Conservation (phyloP, 768 basidiomycete species). For the Leccinellum rugosiceps region DNA sequence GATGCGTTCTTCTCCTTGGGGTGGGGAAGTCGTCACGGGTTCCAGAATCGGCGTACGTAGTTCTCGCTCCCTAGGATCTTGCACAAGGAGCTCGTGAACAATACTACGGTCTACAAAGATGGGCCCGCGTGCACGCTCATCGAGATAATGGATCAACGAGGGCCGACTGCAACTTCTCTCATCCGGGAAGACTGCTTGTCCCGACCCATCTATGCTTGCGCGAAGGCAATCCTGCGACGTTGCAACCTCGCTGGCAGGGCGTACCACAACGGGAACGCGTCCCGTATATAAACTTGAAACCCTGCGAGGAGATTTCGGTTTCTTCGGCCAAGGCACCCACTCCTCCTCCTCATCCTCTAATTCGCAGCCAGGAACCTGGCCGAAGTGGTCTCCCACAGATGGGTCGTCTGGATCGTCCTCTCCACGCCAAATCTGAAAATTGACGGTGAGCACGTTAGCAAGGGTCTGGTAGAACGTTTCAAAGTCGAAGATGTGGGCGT, state of each 20-base stretch:
- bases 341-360: constrained; percentile 17
- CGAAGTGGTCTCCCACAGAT: background rate
- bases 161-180: background rate
- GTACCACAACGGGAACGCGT: background rate
- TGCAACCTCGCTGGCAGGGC: background rate
- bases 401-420: constrained; percentile 7
- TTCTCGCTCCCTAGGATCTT: constrained; percentile 4
- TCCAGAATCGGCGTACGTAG: constrained; percentile 4
- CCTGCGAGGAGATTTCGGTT: no score
- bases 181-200: constrained; percentile 4
- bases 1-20: constrained; percentile 14
- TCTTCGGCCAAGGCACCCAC: constrained; percentile 21
- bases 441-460: constrained; percentile 3
- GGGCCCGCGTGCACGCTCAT: constrained; percentile 13
- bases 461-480: constrained; percentile 14
- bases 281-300: background rate
- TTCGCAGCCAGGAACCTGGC: background rate
- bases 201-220: background rate
- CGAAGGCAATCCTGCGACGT: background rate
- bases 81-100: background rate
- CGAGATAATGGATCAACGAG: constrained; percentile 18
- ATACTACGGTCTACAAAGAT: constrained; percentile 12
- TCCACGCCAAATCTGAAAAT: background rate
- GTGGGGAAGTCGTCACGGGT: constrained; percentile 3
- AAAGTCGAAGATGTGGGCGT: constrained; percentile 3